Conservation (phyloP, 768 basidiomycete genomes). For the Lactifluus volemus region DNA sequence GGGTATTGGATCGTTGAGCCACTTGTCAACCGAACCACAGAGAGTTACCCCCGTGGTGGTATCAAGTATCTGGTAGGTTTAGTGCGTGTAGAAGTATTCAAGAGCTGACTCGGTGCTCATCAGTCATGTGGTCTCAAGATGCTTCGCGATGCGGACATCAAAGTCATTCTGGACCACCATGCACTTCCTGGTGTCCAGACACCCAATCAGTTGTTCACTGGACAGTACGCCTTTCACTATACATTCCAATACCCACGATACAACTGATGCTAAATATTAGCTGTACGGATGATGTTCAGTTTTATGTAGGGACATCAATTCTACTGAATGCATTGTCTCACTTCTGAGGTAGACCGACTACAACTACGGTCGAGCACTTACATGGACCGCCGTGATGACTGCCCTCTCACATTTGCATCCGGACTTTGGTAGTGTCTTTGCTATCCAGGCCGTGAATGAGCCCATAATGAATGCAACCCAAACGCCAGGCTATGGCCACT, state of each 20-base stretch:
- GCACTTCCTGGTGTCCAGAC: conserved; percentile 64
- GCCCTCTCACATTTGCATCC: conserved; percentile 60
- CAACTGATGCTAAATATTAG: conserved; percentile 26
- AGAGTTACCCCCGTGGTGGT: conserved; percentile 65
- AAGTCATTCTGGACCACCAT: conserved; percentile 63
- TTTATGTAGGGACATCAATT: conserved; percentile 45
- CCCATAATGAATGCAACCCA: conserved; percentile 60
- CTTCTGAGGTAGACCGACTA: conserved; percentile 41
- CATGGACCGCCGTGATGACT: conserved; percentile 81
- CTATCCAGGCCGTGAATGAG: conserved; percentile 73
- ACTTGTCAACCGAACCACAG: conserved; percentile 50
- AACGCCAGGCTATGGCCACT: conserved; percentile 64
- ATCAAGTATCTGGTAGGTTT: conserved; percentile 45
- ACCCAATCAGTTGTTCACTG: conserved; percentile 56
- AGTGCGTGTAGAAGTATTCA: neutral
- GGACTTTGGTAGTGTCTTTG: conserved; percentile 51
- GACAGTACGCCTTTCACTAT: conserved; percentile 36
- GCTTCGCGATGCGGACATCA: conserved; percentile 54
- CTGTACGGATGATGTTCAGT: conserved; percentile 60
- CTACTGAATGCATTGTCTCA: neutral
- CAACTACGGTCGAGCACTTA: conserved; percentile 68
- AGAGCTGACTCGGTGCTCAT: neutral
- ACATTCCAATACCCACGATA: neutral
- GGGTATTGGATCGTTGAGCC: conserved; percentile 79
- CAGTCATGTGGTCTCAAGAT: conserved; percentile 56